Percentiles rank a stretch among this genome's conserved stretches.
Evolutionary conservation across 1,284 basidiomycete genomes (phyloP).

Genomic region (Xerocomus amazonicus): DNA sequence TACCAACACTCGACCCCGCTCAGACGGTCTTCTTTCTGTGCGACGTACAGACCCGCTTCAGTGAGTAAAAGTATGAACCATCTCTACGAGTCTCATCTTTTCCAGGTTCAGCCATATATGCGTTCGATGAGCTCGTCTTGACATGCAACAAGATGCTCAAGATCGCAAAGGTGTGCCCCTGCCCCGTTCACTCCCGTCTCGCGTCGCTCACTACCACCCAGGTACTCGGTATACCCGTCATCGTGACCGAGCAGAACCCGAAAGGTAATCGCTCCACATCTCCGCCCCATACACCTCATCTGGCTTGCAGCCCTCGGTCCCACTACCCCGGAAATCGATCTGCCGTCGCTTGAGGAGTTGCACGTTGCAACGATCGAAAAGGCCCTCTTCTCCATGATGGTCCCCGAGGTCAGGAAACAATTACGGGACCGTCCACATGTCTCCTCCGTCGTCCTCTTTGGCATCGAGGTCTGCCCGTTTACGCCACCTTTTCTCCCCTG

Average conservation of each 20-base stretch:
- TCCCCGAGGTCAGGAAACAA: constrained; percentile 56
- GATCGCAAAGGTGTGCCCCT: constrained; percentile 58
- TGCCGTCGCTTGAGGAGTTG: constrained; percentile 54
- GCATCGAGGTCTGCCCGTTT: constrained; percentile 66
- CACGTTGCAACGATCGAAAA: constrained; percentile 65
- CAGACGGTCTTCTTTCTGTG: constrained; percentile 72
- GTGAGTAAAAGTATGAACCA: constrained; percentile 39
- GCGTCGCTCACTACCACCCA: constrained; percentile 21
- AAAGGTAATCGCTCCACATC: constrained; percentile 46
- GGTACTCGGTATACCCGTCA: constrained; percentile 67
- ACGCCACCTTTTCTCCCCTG: background rate
- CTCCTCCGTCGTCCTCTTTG: constrained; percentile 71
- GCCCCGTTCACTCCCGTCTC: background rate
- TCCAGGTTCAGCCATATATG: constrained; percentile 54
- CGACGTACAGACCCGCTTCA: constrained; percentile 75
- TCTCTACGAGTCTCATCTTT: background rate
- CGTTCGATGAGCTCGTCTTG: constrained; percentile 65
- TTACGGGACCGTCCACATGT: constrained; percentile 49
- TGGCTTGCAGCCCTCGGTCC: constrained; percentile 60
- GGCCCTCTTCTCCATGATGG: constrained; percentile 81
- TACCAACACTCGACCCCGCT: constrained; percentile 41
- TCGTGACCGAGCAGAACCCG: constrained; percentile 83
- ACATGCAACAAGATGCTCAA: constrained; percentile 75
- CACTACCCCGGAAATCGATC: constrained; percentile 63
- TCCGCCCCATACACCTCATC: constrained; percentile 6